Conservation (phyloP, 805 yeast species). For the Candida arabinofermentans region DNA sequence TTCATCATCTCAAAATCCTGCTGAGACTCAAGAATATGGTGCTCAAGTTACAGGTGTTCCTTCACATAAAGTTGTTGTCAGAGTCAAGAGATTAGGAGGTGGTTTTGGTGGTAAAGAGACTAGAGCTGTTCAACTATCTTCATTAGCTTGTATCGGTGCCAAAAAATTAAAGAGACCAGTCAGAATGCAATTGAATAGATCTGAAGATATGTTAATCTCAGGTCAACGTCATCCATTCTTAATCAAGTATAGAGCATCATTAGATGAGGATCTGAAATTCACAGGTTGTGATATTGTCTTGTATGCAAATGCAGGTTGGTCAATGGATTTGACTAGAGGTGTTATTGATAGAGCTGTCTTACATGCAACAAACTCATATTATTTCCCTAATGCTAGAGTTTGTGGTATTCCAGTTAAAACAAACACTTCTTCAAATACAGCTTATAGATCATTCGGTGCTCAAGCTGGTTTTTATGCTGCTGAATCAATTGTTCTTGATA, state of each 20-base stretch:
- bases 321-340: constrained; percentile 45
- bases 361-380: constrained; percentile 41
- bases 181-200: constrained; percentile 36
- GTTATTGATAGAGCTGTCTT: constrained; percentile 45
- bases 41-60: constrained; percentile 42
- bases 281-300: constrained; percentile 36
- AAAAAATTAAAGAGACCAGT: constrained; percentile 39
- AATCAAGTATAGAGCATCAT: constrained; percentile 38
- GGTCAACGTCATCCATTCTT: constrained; percentile 48
- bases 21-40: constrained; percentile 40
- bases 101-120: constrained; percentile 51
- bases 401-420: constrained; percentile 39
- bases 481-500: constrained; percentile 37
- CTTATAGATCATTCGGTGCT: constrained; percentile 47
- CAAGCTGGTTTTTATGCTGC: constrained; percentile 46
- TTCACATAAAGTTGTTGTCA: constrained; percentile 35
- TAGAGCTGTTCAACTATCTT: constrained; percentile 35
- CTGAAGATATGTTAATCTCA: constrained; percentile 42
- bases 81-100: constrained; percentile 44
- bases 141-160: constrained; percentile 40
- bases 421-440: constrained; percentile 44
- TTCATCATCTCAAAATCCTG: constrained; percentile 42
- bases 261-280: constrained; percentile 39
- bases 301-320: constrained; percentile 46
- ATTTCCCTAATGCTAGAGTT: constrained; percentile 38